Evolutionary conservation across 2,329 filamentous ascomycete species (phyloP), one percentile per base, ranked within the genome.

Genomic region (Pseudopyrenochaeta lycopersici): DNA sequence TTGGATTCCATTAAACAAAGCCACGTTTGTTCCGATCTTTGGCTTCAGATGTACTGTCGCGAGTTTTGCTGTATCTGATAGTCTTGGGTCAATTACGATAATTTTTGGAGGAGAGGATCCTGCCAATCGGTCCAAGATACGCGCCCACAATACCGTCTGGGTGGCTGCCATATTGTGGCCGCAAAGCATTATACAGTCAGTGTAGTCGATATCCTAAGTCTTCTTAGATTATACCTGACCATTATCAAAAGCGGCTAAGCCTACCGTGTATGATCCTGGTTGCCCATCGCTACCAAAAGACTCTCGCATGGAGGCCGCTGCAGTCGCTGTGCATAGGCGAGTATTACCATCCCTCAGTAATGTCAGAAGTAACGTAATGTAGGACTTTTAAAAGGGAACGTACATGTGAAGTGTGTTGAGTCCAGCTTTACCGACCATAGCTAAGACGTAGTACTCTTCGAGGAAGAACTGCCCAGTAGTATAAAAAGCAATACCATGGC

Each of bases 151-250:
- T 21, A 52, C 43, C 4, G 49, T 52, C 21, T 52, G 49, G 2
- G 49, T 52, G 35, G 49, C 49, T 40, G 49, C 49, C 49, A 52
- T 52, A 21, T 52, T 52, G 43, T 52, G 49, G 21, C 49, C 43
- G 15, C 46, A 41, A 11, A 52, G 42, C 15, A 44, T 44, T n/a
- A 52, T 52, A 21, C 49, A 52, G 30, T 52, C 49, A 17, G 49
- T 52, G 31, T 36, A 52, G n/a, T 52, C 49, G 30, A 52, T 52
- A 32, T 52, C 49, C n/a, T 27, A 27, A 27, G 23, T 27, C 23
- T 27, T 27, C 4, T 27, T 27, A 27, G 9, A 27, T 27, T 9
- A 4, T 5, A 27, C 23, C 23, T 27, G 23, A 9, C 23, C 4
- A 27, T 5, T 4, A 27, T 27, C 23, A 27, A 27, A 5, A 27